Conservation (phyloP, 495 filamentous ascomycete species). For the Hyaloscypha bicolor region DNA sequence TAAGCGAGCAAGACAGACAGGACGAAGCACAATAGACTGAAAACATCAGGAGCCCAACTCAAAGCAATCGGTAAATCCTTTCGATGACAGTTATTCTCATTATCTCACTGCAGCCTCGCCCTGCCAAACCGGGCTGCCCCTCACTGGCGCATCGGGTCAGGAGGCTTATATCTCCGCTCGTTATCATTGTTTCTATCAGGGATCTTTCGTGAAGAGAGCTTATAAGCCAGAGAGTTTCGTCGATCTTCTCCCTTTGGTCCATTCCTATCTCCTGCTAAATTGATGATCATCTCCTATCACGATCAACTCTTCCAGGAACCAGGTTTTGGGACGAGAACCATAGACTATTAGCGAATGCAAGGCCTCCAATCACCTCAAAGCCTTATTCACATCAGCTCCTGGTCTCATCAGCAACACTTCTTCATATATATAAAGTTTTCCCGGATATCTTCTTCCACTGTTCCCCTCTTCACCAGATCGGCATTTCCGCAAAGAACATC, state of each 20-base stretch:
- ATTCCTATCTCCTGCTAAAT: neutral
- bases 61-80: neutral
- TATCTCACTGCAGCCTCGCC: neutral
- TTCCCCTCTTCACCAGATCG: neutral
- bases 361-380: neutral
- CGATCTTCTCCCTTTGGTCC: neutral
- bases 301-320: neutral
- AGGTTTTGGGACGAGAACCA: neutral
- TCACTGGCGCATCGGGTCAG: neutral
- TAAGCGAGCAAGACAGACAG: neutral
- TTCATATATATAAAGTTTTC: neutral
- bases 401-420: neutral
- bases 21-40: neutral
- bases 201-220: neutral
- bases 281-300: slow-evolving; percentile 1
- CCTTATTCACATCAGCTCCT: neutral
- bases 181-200: neutral
- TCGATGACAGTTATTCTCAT: neutral
- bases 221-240: neutral
- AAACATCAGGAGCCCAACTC: neutral
- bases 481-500: neutral
- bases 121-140: neutral
- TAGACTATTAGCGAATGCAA: neutral
- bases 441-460: neutral
- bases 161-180: neutral